Base-by-base conservation (phyloP, 2,329 filamentous ascomycete species). In the Stachybotrys chartarum region DNA sequence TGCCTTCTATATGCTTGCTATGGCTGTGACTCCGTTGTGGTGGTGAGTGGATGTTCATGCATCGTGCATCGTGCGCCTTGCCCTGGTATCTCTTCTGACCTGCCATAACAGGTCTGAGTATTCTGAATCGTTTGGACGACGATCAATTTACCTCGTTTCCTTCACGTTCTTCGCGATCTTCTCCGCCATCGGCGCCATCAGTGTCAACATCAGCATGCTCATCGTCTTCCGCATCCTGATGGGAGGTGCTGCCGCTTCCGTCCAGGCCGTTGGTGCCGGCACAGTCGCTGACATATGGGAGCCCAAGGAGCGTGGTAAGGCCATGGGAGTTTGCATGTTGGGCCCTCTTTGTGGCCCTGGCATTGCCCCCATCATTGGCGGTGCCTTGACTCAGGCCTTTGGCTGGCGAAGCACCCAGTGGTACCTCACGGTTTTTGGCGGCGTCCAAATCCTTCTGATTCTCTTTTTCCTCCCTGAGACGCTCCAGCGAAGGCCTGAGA, bases 201-300 rank as follows among this genome's bases (percentile, higher is more conserved):
- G 84, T 59, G 78, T 75, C 52, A 85, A 81, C 58, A 88, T 91
- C 58, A 73, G 72, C 44, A 90, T 91, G 87, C 79, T 93, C 44
- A 83, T 92, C 60, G 79, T 87, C 32, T 86, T 91, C 78, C 82
- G 89, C n/a, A 72, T 90, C 57, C 72, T 91, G 5, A 79, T 81
- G 51, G 89, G 89, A 50, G 89, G 88, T 32, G 87, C 88, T 2
- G 83, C 88, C 1, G 88, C 89, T 3, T 88, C 85, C 1, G 88
- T 91, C 0, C 88, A 92, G 68, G 87, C 88, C 14, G 88, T 92
- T 12, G 89, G 89, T 11, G 88, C 88, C 3, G 89, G 89, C 7
- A 91, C 88, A 5, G 88, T 93, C 55, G 84, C 89, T 52, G 88
- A 93, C 66, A 78, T 92, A n/a, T 93, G 88, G 88, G 85, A 90